Base-by-base conservation (phyloP, 2,329 filamentous ascomycete genomes). In the Sarocladiaceae sp. region DNA sequence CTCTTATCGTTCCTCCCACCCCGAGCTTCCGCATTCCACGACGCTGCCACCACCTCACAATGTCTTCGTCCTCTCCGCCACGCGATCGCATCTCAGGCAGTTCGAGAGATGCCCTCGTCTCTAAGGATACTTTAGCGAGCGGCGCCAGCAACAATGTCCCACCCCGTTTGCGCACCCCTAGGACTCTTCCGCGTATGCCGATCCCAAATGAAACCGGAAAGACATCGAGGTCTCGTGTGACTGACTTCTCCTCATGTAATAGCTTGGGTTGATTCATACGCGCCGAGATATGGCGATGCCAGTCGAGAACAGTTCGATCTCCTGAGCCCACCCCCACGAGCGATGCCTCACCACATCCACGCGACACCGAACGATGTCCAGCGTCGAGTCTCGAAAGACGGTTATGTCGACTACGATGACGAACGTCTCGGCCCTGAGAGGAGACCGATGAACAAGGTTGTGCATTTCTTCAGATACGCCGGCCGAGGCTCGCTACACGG, bases 231-330 rank as follows among this genome's bases (percentile, higher is more conserved):
- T n/a, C n/a, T n/a, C n/a, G n/a, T 33, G 4, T 33, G 29, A 16
- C 41, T 51, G 33, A 51, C 53, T 43, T 24, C 21, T 20, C 37
- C 9, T 21, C 4, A 24, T 33, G 7, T 43, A 42, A 47, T 48
- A 73, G 71, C 72, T 29, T 74, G 71, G 71, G 71, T 74, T 47
- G 64, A 67, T 48, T 71, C 71, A 10, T 72, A 72, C 55, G 64
- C 73, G 50, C 60, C 59, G 24, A 55, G 61, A 37, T 61, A 67
- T 48, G 68, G 68, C 23, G 53, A 56, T 9, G 57, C 59, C 3
- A 58, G 57, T 45, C 59, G 65, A 6, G 61, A 66, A 27, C 67
- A 70, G 48, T 58, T 67, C 18, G 56, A 57, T 19, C 56, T 68
- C 15, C 57, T 72, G 12, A 60, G 53, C 34, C 60, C 60, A 20